Evolutionary conservation across 1,284 basidiomycete species (phyloP).

Genomic region (Trichosporon sp.): DNA sequence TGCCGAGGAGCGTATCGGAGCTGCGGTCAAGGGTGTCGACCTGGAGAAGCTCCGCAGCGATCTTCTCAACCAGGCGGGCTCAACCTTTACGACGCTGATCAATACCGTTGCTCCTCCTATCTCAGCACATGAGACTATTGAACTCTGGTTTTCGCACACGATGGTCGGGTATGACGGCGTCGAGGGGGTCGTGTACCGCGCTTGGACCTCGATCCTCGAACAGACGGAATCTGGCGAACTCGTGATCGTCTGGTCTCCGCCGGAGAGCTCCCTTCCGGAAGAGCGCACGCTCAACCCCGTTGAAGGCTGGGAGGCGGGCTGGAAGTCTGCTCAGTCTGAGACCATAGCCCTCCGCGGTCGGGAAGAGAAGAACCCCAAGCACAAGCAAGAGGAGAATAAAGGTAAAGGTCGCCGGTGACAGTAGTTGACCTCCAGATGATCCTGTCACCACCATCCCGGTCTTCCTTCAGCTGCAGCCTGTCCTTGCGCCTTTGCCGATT

Average conservation of each 20-base stretch:
- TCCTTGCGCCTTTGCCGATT: constrained; percentile 59
- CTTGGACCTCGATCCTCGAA: constrained; percentile 71
- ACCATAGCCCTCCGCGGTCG: constrained; percentile 29
- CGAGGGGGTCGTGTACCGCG: constrained; percentile 88
- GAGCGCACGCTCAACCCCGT: constrained; percentile 64
- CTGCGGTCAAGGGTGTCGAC: constrained; percentile 64
- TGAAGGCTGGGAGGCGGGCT: constrained; percentile 74
- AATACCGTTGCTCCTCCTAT: constrained; percentile 98
- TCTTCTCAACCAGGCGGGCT: constrained; percentile 76
- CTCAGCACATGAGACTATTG: constrained; percentile 93
- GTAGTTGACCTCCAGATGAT: constrained; percentile 26
- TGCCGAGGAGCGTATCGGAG: constrained; percentile 49
- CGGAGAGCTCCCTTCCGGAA: constrained; percentile 54
- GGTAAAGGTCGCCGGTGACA: not conserved
- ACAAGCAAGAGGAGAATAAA: constrained; percentile 17
- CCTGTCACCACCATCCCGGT: constrained; percentile 87
- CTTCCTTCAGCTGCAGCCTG: constrained; percentile 89
- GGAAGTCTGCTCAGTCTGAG: constrained; percentile 65
- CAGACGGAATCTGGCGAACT: constrained; percentile 91
- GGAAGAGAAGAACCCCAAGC: constrained; percentile 35
- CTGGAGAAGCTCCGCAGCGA: constrained; percentile 84
- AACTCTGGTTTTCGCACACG: constrained; percentile 91
- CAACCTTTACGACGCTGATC: constrained; percentile 80
- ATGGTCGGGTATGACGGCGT: constrained; percentile 96
- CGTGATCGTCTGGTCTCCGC: constrained; percentile 72